Percentiles rank a stretch among this genome's conserved stretches.
Evolutionary conservation across 345 rosid species (phyloP).

Genomic region (Dovyalis caffra): DNA sequence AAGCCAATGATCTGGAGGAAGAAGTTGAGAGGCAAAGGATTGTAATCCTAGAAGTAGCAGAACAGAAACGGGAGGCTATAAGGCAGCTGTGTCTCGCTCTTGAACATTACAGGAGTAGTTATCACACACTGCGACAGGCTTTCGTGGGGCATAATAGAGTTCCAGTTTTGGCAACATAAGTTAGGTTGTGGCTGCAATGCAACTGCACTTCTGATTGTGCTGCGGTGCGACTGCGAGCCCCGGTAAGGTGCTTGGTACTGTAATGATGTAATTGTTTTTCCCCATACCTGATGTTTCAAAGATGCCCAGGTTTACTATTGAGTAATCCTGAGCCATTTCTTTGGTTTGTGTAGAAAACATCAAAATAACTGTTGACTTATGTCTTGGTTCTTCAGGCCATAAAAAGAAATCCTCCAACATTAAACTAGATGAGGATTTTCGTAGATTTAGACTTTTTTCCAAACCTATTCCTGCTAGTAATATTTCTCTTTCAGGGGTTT

Average conservation of each 20-base stretch:
- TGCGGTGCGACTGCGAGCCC: background rate
- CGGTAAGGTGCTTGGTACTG: background rate
- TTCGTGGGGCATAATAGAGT: constrained; percentile 21
- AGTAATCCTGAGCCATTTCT: background rate
- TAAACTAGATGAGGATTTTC: background rate
- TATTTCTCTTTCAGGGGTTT: too few relatives aligned
- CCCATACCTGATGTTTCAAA: too few relatives aligned
- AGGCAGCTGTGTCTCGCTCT: constrained; percentile 33
- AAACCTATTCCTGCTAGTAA: background rate
- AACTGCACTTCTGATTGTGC: background rate
- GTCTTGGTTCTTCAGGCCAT: background rate
- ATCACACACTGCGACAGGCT: constrained; percentile 18
- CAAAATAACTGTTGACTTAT: background rate
- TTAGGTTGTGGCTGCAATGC: background rate
- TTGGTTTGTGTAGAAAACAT: background rate
- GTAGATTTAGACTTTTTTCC: background rate
- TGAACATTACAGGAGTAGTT: constrained; percentile 29
- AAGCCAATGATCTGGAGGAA: constrained; percentile 45
- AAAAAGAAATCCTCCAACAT: background rate
- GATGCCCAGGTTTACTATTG: background rate
- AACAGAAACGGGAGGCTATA: constrained; percentile 34
- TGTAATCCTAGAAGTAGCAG: constrained; percentile 22
- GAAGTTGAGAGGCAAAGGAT: constrained; percentile 37
- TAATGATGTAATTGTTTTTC: background rate
- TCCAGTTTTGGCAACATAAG: constrained; percentile 25